Percentiles rank a stretch among this genome's conserved stretches.
phyloP scores from a whole-genome alignment of 768 basidiomycete genomes.

The Phanerochaete carnosa region DNA sequence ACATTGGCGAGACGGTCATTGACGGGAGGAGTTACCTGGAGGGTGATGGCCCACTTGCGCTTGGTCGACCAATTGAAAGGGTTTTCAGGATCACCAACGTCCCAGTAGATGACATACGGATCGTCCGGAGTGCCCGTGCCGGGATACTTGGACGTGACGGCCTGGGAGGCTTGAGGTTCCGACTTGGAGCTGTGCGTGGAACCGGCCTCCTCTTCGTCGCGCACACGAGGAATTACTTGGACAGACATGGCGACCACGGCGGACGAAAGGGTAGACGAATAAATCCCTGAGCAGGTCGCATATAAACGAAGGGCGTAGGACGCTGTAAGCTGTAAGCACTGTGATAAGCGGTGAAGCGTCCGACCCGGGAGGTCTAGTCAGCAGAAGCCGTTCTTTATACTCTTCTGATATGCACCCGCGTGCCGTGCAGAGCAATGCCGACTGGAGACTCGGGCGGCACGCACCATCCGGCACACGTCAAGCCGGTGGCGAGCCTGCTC shows the following conservation, averaged over 20 bases:
- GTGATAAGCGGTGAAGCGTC: too few relatives aligned
- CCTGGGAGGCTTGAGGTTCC: not conserved
- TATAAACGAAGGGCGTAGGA: not conserved
- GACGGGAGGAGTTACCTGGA: slow-evolving; percentile 34
- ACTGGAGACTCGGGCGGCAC: too few relatives aligned
- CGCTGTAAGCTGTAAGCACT: too few relatives aligned
- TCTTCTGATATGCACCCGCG: too few relatives aligned
- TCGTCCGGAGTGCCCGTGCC: slow-evolving; percentile 46
- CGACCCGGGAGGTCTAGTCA: too few relatives aligned
- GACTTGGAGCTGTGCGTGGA: not conserved
- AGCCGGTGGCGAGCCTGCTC: too few relatives aligned
- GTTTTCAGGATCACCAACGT: slow-evolving; percentile 45
- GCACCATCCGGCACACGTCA: too few relatives aligned
- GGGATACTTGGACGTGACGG: slow-evolving; percentile 26
- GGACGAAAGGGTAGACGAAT: not conserved
- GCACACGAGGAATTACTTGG: not conserved
- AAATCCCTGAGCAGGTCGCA: not conserved
- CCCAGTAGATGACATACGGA: slow-evolving; percentile 56
- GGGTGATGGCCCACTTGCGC: slow-evolving; percentile 52
- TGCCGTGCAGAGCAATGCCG: too few relatives aligned
- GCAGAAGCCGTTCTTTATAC: too few relatives aligned
- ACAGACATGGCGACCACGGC: not conserved
- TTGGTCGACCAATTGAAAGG: slow-evolving; percentile 52
- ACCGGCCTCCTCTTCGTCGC: not conserved
- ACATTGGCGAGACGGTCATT: not conserved